A percentile compares a stretch with the other conserved stretches of the same genome.
phyloP scores from a whole-genome alignment of 768 basidiomycete genomes.

The Hypholoma fasciculare region DNA sequence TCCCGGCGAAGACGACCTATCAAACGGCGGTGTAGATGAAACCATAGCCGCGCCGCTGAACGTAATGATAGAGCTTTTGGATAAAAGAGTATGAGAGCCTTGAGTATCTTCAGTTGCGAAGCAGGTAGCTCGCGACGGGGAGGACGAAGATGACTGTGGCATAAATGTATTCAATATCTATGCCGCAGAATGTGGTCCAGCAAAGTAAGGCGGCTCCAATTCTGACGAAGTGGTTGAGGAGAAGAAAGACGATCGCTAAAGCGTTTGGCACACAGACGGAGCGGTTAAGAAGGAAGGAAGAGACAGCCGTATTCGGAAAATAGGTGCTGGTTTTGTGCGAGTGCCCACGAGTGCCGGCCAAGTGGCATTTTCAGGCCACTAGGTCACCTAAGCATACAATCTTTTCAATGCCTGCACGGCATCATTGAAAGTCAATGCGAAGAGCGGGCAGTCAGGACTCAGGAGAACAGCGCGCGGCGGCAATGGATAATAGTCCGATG shows the following conservation, averaged over 20 bases:
- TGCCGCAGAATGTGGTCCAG: not conserved
- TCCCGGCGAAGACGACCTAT: not conserved
- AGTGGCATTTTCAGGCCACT: not conserved
- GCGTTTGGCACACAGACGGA: not conserved
- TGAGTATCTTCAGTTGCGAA: not conserved
- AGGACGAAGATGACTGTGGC: not conserved
- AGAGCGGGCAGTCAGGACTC: not conserved
- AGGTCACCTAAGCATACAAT: not conserved
- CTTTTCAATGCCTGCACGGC: not conserved
- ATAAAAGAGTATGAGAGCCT: not conserved
- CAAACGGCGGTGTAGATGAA: not conserved
- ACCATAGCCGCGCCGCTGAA: not conserved
- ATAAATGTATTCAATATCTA: not conserved
- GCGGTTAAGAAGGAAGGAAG: constrained; percentile 16
- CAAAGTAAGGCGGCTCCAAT: not conserved
- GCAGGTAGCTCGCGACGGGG: not conserved
- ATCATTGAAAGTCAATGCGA: not conserved
- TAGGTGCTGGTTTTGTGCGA: constrained; percentile 7
- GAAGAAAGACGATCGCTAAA: not conserved
- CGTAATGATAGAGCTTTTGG: not conserved
- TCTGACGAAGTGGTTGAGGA: not conserved
- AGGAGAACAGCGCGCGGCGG: not conserved
- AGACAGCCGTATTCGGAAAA: constrained; percentile 18
- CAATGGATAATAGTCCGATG: not conserved
- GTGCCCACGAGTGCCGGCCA: constrained; percentile 11